A percentile compares a stretch with the other conserved stretches of the same genome.
Evolutionary conservation across 306 rosid genomes (phyloP).

Genomic region (Alnus glutinosa): DNA sequence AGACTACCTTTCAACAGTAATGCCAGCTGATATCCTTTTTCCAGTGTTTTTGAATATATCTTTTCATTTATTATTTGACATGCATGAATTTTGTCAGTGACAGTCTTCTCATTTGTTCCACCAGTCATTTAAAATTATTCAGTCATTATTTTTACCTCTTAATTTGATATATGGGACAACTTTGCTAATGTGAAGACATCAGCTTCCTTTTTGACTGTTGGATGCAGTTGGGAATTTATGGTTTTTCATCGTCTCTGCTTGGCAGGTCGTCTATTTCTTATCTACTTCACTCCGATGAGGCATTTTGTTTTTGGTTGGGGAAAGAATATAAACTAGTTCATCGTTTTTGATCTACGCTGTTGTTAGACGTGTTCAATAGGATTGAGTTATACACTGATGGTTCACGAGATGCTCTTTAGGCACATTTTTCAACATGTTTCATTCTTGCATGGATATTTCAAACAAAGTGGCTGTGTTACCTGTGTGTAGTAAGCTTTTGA

Average conservation of each 20-base stretch:
- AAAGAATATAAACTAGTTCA: neutral
- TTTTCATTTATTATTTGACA: slow-evolving; percentile 20
- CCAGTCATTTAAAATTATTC: neutral
- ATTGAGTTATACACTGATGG: neutral
- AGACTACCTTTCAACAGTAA: slow-evolving; percentile 87
- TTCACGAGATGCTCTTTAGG: too few species aligned
- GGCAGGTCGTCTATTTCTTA: neutral
- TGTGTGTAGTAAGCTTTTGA: neutral
- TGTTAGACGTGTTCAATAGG: neutral
- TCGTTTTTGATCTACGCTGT: neutral
- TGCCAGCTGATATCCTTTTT: slow-evolving; percentile 94
- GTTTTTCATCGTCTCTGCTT: neutral
- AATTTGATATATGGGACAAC: neutral
- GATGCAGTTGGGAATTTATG: neutral
- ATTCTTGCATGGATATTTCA: neutral
- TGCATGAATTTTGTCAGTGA: neutral
- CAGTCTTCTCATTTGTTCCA: neutral
- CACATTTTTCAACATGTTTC: neutral
- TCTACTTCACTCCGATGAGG: neutral
- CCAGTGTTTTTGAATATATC: neutral
- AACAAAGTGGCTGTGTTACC: neutral
- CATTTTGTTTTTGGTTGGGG: neutral
- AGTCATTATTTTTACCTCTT: neutral
- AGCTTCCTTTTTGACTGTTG: neutral
- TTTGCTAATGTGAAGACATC: neutral